These are phyloP conservation scores for Penicillium sp. DNA, from an alignment of 2,329 filamentous ascomycete genomes.

Conservation along the genomic window DNA sequence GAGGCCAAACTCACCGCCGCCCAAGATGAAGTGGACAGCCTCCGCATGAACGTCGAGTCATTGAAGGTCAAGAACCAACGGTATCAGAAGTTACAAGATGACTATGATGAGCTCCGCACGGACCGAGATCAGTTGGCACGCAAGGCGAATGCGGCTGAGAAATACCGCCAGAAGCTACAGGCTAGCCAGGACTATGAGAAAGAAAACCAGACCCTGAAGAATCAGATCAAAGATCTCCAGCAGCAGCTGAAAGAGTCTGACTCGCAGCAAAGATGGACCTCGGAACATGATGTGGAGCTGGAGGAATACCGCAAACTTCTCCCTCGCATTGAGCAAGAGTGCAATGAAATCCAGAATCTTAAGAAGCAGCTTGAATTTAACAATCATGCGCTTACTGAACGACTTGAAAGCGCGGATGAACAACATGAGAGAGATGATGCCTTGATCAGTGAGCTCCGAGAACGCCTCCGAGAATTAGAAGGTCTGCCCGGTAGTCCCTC, in stretches of 20 bases:
- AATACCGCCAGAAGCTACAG: conserved; percentile 52
- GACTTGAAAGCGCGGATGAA: conserved; percentile 45
- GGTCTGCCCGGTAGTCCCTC: conserved; percentile 40
- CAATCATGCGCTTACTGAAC: conserved; percentile 48
- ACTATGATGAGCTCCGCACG: conserved; percentile 51
- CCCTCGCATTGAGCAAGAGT: conserved; percentile 50
- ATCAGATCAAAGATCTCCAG: conserved; percentile 48
- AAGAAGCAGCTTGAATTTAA: conserved; percentile 52
- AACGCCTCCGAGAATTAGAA: conserved; percentile 45
- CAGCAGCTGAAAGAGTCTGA: conserved; percentile 48
- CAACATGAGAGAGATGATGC: conserved; percentile 44
- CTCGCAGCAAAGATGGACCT: conserved; percentile 40
- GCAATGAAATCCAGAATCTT: conserved; percentile 48
- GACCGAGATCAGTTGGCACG: conserved; percentile 48
- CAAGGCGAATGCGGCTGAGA: conserved; percentile 51
- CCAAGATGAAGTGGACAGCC: conserved; percentile 45
- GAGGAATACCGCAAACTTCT: conserved; percentile 48
- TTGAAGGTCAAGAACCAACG: conserved; percentile 47
- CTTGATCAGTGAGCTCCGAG: conserved; percentile 43
- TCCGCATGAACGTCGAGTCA: conserved; percentile 46
- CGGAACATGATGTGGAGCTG: conserved; percentile 43
- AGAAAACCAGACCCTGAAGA: conserved; percentile 48
- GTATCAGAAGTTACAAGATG: conserved; percentile 49
- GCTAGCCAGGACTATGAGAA: conserved; percentile 51
- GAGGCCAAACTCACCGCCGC: conserved; percentile 64